Percentiles rank a stretch among this genome's conserved stretches.
phyloP scores from a whole-genome alignment of 2,329 filamentous ascomycete genomes.

The Phoma herbarum region DNA sequence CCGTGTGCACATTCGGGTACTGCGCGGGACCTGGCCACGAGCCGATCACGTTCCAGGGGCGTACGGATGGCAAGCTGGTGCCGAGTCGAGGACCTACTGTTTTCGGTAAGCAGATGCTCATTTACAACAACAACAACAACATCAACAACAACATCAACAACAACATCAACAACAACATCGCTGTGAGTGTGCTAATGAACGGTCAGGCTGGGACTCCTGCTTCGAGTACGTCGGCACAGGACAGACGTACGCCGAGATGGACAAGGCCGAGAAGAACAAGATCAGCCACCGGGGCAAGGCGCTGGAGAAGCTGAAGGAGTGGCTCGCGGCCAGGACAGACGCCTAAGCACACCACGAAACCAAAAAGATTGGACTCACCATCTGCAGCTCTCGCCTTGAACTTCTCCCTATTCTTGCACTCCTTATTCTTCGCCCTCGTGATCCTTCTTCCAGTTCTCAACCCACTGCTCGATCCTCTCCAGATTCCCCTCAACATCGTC shows the following conservation, averaged over 20 bases:
- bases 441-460: conserved; percentile 81
- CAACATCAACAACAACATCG: neutral
- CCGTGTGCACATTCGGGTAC: conserved; percentile 96
- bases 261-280: conserved; percentile 83
- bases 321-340: conserved; percentile 65
- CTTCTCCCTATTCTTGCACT: neutral
- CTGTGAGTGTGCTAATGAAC: conserved; percentile 2
- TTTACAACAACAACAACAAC: too few species aligned
- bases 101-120: conserved; percentile 73
- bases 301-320: conserved; percentile 83
- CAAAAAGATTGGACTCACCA: conserved; percentile 13
- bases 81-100: conserved; percentile 78
- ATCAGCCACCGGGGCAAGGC: conserved; percentile 92
- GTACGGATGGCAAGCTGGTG: conserved; percentile 87
- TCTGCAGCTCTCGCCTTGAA: conserved; percentile 4
- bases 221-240: conserved; percentile 84
- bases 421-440: conserved; percentile 52
- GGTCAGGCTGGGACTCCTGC: conserved; percentile 88
- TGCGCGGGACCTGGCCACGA: conserved; percentile 84
- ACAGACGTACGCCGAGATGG: conserved; percentile 92
- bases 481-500: conserved; percentile 92
- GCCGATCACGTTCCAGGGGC: conserved; percentile 88
- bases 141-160: too few species aligned
- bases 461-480: conserved; percentile 82
- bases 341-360: conserved; percentile 13